Evolutionary conservation across 106 monocot genomes (phyloP), one percentile per base, ranked within the genome.

Genomic region (Cymbidium sinense): DNA sequence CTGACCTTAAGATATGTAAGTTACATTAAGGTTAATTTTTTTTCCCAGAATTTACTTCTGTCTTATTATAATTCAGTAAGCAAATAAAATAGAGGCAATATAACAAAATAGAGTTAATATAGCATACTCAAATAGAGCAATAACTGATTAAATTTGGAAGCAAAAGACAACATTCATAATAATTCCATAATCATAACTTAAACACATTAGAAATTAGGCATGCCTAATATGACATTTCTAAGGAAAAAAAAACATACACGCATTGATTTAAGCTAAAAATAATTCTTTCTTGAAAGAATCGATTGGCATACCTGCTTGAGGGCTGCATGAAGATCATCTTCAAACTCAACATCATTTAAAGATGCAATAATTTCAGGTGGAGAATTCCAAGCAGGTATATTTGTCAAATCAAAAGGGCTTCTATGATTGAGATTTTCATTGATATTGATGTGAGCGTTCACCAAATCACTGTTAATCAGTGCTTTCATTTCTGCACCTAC

Each of bases 241-340:
- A 41, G 41, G 52, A 18, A 52, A 52, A 15, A 52, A 52, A 52
- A 52, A 11, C 3, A 18, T 52, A 13, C 3, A 20, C 52, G 4
- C 52, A 20, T 18, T 52, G 2, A 15, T 52, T 64, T 1, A 5
- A 64, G 64, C 5, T 64, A 7, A 64, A 64, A 64, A 64, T 27
- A 11, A 7, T 29, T 64, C n/a, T 64, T 25, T 25, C 64, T 64
- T 64, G 8, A 11, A 64, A 64, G 10, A 27, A 64, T 28, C 3
- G 27, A 64, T 23, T 25, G 19, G 27, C 28, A 29, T 34, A 70
- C 70, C 70, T 70, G 70, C 19, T 34, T 34, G 33, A 70, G 34
- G 9, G 70, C 70, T 33, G 70, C 70, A 33, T 70, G 70, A 34
- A 70, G 70, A 17, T 70, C 70, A 70, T 70, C 70, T 34, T 6